Base-by-base conservation (phyloP, 2,329 filamentous ascomycete species). In the Myriosclerotinia curreyana region DNA sequence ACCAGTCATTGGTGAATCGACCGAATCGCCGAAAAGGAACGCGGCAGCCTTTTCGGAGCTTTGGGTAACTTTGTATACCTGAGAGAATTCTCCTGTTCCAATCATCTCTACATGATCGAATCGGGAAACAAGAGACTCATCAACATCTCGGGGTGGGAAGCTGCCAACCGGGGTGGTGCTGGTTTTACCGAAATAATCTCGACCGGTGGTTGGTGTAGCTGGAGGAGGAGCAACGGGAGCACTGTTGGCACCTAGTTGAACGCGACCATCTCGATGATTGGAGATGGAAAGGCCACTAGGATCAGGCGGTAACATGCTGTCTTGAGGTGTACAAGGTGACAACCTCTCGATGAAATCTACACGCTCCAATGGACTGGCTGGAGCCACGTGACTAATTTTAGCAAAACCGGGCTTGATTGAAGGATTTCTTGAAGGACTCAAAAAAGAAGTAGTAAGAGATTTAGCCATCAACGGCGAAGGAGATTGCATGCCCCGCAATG, bases 61-160 rank as follows among this genome's bases (percentile, higher is more conserved):
- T 64, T 82, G 78, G 17, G 85, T 85, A 5, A 96, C 93, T 44
- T 89, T 86, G 75, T 92, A 99, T 0, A 99, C 95, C 64, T 90
- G 86, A 0, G 95, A 98, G 74, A 99, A 99, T 75, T 97, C 94
- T 65, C 95, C 95, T 66, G 88, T 88, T 55, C 94, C 94, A 69
- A 94, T 83, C 65, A 88, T 82, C 70, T 92, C 90, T 15, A 96
- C 89, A 66, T 88, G 90, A 62, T 89, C 86, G 74, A 99, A 99
- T 62, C 90, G 86, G 4, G 86, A 83, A 15, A 85, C 85, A 60
- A 97, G 79, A 60, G 84, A 85, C 28, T 86, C 84, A 72, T 98
- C 94, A 20, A 94, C 83, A 66, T 96, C 87, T 53, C 86, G 85
- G 42, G 85, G 83, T n/a, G 84, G 84, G 64, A 88, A 84, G 9